These are phyloP conservation scores for Wickerhamomyces rabaulensis DNA, from an alignment of 805 yeast genomes.

Conservation along the genomic window DNA sequence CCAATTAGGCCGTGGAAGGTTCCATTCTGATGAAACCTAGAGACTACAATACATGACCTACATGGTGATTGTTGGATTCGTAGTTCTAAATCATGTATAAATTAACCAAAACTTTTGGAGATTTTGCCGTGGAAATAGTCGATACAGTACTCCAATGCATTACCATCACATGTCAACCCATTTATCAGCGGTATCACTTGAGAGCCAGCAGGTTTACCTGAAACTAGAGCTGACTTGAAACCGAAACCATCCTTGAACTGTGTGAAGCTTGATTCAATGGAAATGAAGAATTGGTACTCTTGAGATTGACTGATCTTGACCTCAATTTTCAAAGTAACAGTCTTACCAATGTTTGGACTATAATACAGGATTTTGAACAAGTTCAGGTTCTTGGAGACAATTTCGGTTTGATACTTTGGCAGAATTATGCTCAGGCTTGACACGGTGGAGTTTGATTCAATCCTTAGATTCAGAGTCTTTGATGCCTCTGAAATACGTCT, in stretches of 20 bases:
- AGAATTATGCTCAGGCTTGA: neutral
- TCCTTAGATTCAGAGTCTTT: neutral
- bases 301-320: constrained; percentile 1
- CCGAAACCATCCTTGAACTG: constrained; percentile 7
- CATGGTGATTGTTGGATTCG: too few species aligned
- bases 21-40: neutral
- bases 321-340: neutral
- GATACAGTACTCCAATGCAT: constrained; percentile 9
- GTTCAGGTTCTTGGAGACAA: constrained; percentile 16
- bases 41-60: too few species aligned
- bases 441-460: neutral
- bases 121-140: constrained; percentile 14
- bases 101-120: neutral
- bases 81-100: too few species aligned
- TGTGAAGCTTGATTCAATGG: constrained; percentile 2
- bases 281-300: constrained; percentile 6
- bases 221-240: constrained; percentile 4
- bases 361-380: constrained; percentile 16
- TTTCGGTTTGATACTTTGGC: constrained; percentile 6
- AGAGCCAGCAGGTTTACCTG: constrained; percentile 1
- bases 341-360: neutral
- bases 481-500: constrained; percentile 8
- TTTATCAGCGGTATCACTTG: constrained; percentile 10
- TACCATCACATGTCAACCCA: constrained; percentile 12
- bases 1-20: neutral